Conservation (phyloP, 1,139 yeast species). For the Pichia sp. region DNA sequence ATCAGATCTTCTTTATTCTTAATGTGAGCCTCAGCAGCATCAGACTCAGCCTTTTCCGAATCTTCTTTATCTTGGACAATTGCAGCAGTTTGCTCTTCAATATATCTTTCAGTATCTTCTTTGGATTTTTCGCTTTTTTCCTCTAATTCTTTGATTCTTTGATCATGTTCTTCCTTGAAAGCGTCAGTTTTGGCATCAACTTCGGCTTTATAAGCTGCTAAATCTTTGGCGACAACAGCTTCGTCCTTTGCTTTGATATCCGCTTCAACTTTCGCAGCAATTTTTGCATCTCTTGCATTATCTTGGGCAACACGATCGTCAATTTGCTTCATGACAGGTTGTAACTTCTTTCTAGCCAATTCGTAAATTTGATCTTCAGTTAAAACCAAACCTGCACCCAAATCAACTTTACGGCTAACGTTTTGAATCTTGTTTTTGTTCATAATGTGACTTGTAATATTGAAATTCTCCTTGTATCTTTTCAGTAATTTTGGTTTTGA, state of each 20-base stretch:
- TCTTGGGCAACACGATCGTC: slow-evolving; percentile 43
- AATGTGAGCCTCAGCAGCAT: slow-evolving; percentile 40
- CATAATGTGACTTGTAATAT: slow-evolving; percentile 40
- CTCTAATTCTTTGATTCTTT: slow-evolving; percentile 29
- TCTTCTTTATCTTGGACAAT: slow-evolving; percentile 40
- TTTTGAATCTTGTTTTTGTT: slow-evolving; percentile 37
- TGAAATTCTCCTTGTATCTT: slow-evolving; percentile 41
- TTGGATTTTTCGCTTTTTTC: slow-evolving; percentile 24
- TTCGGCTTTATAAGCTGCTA: slow-evolving; percentile 34
- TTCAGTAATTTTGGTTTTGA: slow-evolving; percentile 42
- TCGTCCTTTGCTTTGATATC: slow-evolving; percentile 36
- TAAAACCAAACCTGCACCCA: slow-evolving; percentile 48
- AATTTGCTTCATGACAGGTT: slow-evolving; percentile 45
- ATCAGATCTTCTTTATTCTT: slow-evolving; percentile 37
- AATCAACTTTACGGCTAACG: slow-evolving; percentile 41
- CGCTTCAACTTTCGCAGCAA: slow-evolving; percentile 34
- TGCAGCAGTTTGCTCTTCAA: slow-evolving; percentile 33
- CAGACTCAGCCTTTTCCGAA: slow-evolving; percentile 37
- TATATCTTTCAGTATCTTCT: slow-evolving; percentile 31
- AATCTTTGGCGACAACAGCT: slow-evolving; percentile 34
- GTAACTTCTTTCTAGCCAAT: slow-evolving; percentile 48
- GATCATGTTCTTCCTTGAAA: slow-evolving; percentile 34
- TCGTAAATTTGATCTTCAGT: slow-evolving; percentile 49
- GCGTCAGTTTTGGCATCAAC: slow-evolving; percentile 35
- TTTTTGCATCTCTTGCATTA: slow-evolving; percentile 30